Evolutionary conservation across 345 rosid genomes (phyloP).

Genomic region (Rubroshorea leprosula): DNA sequence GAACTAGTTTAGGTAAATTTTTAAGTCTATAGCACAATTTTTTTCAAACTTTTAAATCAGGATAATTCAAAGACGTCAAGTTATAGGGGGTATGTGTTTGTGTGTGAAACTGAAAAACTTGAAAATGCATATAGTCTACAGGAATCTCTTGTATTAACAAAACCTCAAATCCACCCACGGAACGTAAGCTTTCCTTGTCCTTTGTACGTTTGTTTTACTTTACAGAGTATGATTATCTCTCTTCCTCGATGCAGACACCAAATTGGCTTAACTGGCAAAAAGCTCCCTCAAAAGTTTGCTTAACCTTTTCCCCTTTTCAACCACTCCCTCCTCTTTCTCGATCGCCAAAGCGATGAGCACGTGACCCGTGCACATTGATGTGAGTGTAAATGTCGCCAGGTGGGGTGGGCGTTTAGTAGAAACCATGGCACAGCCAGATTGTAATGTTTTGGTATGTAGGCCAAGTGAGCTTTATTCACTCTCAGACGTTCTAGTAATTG

Average conservation of each 20-base stretch:
- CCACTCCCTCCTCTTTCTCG: conserved; percentile 17
- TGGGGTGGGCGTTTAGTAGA: background rate
- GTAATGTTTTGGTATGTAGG: too few relatives aligned
- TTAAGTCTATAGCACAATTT: background rate
- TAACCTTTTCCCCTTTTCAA: conserved; percentile 21
- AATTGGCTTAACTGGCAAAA: conserved; percentile 32
- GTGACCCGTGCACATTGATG: too few relatives aligned
- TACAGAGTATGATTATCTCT: conserved; percentile 17
- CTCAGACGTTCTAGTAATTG: too few relatives aligned
- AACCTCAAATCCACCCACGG: conserved; percentile 14
- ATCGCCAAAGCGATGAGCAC: too few relatives aligned
- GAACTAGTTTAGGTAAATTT: background rate
- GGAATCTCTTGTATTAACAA: conserved; percentile 14
- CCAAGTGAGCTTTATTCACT: too few relatives aligned
- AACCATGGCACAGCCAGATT: too few relatives aligned
- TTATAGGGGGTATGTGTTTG: conserved; percentile 1
- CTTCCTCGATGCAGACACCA: conserved; percentile 30
- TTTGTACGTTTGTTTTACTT: conserved; percentile 20
- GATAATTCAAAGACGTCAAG: background rate
- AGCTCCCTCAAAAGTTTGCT: conserved; percentile 19
- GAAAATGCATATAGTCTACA: background rate
- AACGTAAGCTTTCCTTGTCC: conserved; percentile 17
- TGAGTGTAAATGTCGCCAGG: conserved; percentile 1
- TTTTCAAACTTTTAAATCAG: background rate
- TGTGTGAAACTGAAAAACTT: background rate